phyloP scores from a whole-genome alignment of 2,329 filamentous ascomycete genomes.

The Paramyrothecium sp. region DNA sequence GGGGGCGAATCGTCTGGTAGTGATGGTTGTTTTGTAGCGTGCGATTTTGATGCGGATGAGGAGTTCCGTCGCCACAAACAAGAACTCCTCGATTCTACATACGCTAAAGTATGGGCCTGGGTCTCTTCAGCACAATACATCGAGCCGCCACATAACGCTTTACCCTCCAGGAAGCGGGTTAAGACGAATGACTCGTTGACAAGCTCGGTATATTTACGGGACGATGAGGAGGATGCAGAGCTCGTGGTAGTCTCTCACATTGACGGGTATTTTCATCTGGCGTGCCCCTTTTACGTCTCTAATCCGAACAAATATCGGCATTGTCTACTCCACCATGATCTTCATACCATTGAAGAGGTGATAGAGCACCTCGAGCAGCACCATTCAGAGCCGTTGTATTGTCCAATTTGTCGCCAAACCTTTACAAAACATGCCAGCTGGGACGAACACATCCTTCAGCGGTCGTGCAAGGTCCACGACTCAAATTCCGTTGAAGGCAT shows the following conservation, averaged over 20 bases:
- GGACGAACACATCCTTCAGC: background rate
- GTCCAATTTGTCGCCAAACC: background rate
- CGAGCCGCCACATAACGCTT: background rate
- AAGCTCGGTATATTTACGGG: background rate
- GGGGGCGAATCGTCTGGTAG: background rate
- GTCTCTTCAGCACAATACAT: background rate
- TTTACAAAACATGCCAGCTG: background rate
- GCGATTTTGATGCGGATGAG: background rate
- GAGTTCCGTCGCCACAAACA: background rate
- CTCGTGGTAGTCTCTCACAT: background rate
- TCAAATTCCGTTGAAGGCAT: background rate
- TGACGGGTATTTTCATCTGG: background rate
- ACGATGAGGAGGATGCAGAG: background rate
- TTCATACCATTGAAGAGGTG: background rate
- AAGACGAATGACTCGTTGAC: background rate
- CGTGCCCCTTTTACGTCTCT: background rate
- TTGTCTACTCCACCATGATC: background rate
- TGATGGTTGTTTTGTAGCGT: background rate
- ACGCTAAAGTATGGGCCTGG: background rate
- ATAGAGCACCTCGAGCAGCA: background rate
- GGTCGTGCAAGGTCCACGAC: background rate
- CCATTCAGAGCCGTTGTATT: background rate
- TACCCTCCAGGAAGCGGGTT: background rate
- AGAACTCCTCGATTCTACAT: background rate
- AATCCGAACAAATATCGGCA: background rate